Evolutionary conservation across 768 basidiomycete species (phyloP), one percentile per base, ranked within the genome.

Genomic region (Tephrocybe sp.): DNA sequence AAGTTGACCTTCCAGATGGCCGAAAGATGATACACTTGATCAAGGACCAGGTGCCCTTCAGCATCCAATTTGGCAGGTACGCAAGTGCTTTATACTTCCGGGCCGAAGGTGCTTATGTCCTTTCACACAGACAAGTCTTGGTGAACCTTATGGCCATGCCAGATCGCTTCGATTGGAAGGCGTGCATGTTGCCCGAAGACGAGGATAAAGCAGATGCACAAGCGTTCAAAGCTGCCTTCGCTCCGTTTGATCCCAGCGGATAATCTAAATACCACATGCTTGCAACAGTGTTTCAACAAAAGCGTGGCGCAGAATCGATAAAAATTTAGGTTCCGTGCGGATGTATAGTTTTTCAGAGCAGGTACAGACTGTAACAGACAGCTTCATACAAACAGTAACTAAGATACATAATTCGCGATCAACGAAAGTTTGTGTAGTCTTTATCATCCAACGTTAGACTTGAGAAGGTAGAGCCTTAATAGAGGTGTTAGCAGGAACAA

Each of bases 1-100:
- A 83, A 56, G 87, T 98, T 4, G 92, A 97, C 58, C 70, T 98
- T 43, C 95, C 97, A 0, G 83, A 86, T 56, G 94, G 95, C 21
- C 76, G 77, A 54, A 88, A 80, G 69, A 73, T 98, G 74, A 84
- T 98, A 27, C 92, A 98, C 68, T 67, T 93, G 55, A 81, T 98
- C 60, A 84, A 84, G 61, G 82, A 84, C 26, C 76, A 86, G 16
- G 74, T 82, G 42, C 84, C 86, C 27, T 98, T 98, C 63, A 86
- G 85, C 55, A 73, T 98, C 37, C 93, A 98, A 64, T 98, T 98
- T 68, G 95, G 93, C 53, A 82, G 96, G 95, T 96, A 63, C 62
- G 83, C 64, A 32, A n/a, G 13, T 35, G 9, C n/a, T 19, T 19
- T 24, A 16, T 45, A 21, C 5, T 52, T 51, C 26, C 53, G 15